Conservation (phyloP, 2,329 filamentous ascomycete species). For the Curvularia verruculosa region DNA sequence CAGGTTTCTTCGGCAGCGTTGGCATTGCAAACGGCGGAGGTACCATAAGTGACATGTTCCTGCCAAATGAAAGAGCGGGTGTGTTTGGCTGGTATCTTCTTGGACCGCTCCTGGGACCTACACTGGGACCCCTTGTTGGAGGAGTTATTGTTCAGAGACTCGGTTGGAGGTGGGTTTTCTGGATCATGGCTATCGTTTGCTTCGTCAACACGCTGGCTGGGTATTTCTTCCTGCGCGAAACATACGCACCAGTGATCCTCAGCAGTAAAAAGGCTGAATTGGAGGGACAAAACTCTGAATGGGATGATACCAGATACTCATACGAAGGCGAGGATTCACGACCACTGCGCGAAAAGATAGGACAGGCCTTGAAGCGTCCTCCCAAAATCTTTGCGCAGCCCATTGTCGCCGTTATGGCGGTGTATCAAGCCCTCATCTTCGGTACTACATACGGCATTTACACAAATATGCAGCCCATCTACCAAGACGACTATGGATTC, state of each 20-base stretch:
- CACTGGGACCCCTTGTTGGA: slow-evolving; percentile 52
- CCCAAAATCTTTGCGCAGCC: slow-evolving; percentile 54
- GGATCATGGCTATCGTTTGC: slow-evolving; percentile 54
- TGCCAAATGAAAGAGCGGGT: slow-evolving; percentile 53
- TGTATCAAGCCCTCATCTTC: slow-evolving; percentile 56
- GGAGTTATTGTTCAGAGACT: slow-evolving; percentile 54
- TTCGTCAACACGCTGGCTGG: slow-evolving; percentile 50
- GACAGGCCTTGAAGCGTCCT: slow-evolving; percentile 49
- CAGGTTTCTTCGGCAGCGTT: slow-evolving; percentile 59
- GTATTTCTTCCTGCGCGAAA: slow-evolving; percentile 54
- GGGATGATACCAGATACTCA: slow-evolving; percentile 46
- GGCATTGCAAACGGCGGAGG: slow-evolving; percentile 60
- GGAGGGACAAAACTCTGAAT: slow-evolving; percentile 35
- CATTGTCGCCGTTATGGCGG: slow-evolving; percentile 54
- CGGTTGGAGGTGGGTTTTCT: slow-evolving; percentile 58
- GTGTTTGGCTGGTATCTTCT: slow-evolving; percentile 56
- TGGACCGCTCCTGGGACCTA: slow-evolving; percentile 52
- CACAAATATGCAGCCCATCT: slow-evolving; percentile 57
- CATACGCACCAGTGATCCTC: slow-evolving; percentile 53
- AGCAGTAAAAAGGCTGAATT: slow-evolving; percentile 42
- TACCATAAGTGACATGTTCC: slow-evolving; percentile 60
- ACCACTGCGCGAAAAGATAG: slow-evolving; percentile 47
- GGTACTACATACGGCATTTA: slow-evolving; percentile 57
- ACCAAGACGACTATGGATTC: slow-evolving; percentile 52
- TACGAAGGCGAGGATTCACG: slow-evolving; percentile 52